These are phyloP conservation scores for Acorus gramineus DNA, from an alignment of 106 monocot genomes.

Conservation along the genomic window DNA sequence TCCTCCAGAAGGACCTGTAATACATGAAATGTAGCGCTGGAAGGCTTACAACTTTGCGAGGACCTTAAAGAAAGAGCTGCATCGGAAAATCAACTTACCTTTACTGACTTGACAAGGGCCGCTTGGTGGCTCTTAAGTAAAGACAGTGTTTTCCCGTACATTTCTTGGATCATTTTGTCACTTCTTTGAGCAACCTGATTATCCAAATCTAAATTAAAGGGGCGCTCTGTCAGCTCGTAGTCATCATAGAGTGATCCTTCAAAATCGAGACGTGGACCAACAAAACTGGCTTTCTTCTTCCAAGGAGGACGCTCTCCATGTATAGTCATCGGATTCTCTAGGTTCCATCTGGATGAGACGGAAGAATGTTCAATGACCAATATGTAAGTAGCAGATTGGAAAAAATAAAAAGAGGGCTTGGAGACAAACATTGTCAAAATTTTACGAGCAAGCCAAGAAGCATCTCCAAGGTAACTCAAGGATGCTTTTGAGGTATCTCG, in stretches of 20 bases:
- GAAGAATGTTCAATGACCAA: not conserved
- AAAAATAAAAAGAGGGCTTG: slow-evolving; percentile 3
- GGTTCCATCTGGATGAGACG: slow-evolving; percentile 52
- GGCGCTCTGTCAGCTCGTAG: slow-evolving; percentile 53
- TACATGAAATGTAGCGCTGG: not conserved
- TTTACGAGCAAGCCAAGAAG: slow-evolving; percentile 84
- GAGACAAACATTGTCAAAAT: slow-evolving; percentile 43
- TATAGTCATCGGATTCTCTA: slow-evolving; percentile 81
- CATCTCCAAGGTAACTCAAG: slow-evolving; percentile 68
- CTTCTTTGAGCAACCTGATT: slow-evolving; percentile 59
- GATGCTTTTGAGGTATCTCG: slow-evolving; percentile 77
- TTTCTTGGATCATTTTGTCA: slow-evolving; percentile 47
- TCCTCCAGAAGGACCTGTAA: slow-evolving; percentile 65
- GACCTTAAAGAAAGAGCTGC: too few relatives aligned
- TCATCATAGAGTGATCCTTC: slow-evolving; percentile 79
- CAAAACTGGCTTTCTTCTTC: slow-evolving; percentile 44
- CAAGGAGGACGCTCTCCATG: slow-evolving; percentile 77
- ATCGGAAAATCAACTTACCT: slow-evolving; percentile 26
- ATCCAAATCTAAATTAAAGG: slow-evolving; percentile 62
- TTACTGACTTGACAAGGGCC: slow-evolving; percentile 66
- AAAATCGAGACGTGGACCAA: slow-evolving; percentile 73
- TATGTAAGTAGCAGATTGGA: not conserved
- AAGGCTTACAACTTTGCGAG: too few relatives aligned
- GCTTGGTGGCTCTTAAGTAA: slow-evolving; percentile 47
- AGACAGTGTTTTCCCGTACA: slow-evolving; percentile 52